phyloP scores from a whole-genome alignment of 1,284 basidiomycete species.

The Pyrrhoderma noxium region DNA sequence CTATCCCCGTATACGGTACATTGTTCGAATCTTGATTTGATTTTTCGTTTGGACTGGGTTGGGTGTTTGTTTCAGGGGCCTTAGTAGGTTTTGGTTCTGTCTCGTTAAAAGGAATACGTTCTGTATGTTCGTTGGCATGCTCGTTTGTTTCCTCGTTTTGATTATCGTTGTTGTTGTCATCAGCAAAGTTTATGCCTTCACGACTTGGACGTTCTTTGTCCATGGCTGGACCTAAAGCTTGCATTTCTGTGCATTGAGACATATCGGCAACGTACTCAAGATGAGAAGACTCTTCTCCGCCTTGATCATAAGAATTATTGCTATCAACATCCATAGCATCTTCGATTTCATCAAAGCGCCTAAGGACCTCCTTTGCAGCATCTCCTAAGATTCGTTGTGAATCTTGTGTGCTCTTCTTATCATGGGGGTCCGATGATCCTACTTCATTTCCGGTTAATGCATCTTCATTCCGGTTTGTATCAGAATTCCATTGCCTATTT shows the following conservation, averaged over 20 bases:
- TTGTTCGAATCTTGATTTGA: not conserved
- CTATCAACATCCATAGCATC: conserved; percentile 38
- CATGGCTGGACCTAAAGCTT: conserved; percentile 83
- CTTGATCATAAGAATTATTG: conserved; percentile 20
- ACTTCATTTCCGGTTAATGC: too few species aligned
- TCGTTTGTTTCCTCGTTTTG: not conserved
- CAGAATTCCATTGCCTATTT: too few species aligned
- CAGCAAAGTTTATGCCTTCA: conserved; percentile 70
- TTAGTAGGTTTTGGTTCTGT: not conserved
- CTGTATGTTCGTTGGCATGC: not conserved
- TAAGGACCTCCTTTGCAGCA: conserved; percentile 76
- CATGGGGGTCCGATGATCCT: too few species aligned
- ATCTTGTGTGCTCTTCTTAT: conserved; percentile 26
- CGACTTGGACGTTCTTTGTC: conserved; percentile 81
- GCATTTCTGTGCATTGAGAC: conserved; percentile 70
- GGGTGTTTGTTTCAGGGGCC: not conserved
- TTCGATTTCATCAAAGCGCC: conserved; percentile 81
- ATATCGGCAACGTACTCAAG: conserved; percentile 82
- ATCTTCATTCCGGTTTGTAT: too few species aligned
- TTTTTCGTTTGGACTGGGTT: not conserved
- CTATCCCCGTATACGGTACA: not conserved
- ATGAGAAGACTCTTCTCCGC: conserved; percentile 34
- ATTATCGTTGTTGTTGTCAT: conserved; percentile 40
- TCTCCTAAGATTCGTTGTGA: conserved; percentile 83
- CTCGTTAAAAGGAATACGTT: not conserved